Conservation (phyloP, 257 asterid genomes). For the Verbascum thapsus region DNA sequence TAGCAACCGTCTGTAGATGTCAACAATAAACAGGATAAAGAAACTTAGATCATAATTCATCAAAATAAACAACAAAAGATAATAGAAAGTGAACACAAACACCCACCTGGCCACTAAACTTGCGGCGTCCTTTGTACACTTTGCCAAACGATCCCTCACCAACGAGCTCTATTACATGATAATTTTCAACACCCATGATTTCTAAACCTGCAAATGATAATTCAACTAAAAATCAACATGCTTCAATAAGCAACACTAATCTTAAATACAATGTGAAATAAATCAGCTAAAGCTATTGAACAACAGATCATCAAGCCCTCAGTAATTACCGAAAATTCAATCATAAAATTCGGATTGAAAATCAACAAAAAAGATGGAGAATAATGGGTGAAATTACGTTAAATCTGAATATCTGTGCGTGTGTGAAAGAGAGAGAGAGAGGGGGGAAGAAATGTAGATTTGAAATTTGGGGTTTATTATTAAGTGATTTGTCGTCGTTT, state of each 20-base stretch:
- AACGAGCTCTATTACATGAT: conserved; percentile 92
- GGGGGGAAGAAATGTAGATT: conserved; percentile 20
- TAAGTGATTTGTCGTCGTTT: neutral
- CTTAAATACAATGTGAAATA: neutral
- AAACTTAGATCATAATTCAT: conserved; percentile 4
- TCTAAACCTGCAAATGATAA: conserved; percentile 23
- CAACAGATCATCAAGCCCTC: conserved; percentile 1
- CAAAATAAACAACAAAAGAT: neutral
- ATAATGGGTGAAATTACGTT: conserved; percentile 5
- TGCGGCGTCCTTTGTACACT: conserved; percentile 96
- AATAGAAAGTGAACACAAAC: neutral
- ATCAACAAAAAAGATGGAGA: neutral
- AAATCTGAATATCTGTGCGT: neutral
- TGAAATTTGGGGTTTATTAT: conserved; percentile 7
- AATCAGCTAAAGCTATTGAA: conserved; percentile 20
- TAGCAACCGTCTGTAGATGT: conserved; percentile 78
- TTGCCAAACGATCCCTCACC: conserved; percentile 99
- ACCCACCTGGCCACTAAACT: conserved; percentile 84
- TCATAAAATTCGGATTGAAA: neutral
- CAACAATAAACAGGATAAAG: conserved; percentile 12
- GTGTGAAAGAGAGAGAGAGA: neutral
- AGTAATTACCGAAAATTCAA: neutral
- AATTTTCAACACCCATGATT: conserved; percentile 79
- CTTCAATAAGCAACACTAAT: neutral
- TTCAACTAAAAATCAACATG: conserved; percentile 4